Conservation (phyloP, 2,329 filamentous ascomycete genomes). For the Pseudocercospora musae region DNA sequence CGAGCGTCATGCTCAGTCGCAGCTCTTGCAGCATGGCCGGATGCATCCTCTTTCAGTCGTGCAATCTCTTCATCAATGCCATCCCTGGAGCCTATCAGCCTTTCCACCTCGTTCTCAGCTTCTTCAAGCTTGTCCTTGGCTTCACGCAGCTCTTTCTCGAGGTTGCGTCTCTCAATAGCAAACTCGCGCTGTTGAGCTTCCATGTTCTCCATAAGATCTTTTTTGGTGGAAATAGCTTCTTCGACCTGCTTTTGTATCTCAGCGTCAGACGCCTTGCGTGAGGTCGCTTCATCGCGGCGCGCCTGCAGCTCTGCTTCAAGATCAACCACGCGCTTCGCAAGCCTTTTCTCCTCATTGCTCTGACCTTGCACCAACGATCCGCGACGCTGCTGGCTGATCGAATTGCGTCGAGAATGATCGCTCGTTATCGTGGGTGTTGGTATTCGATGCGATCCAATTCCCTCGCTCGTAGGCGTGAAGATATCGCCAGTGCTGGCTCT, state of each 20-base stretch:
- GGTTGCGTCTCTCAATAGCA: constrained; percentile 73
- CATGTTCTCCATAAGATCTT: constrained; percentile 90
- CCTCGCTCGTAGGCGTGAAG: constrained; percentile 32
- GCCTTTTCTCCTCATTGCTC: constrained; percentile 58
- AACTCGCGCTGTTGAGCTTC: constrained; percentile 89
- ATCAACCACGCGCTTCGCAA: constrained; percentile 59
- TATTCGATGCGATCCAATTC: constrained; percentile 21
- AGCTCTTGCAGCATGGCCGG: constrained; percentile 63
- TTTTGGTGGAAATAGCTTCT: constrained; percentile 87
- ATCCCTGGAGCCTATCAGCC: constrained; percentile 76
- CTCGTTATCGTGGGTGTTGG: constrained; percentile 22
- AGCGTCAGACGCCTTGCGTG: constrained; percentile 51
- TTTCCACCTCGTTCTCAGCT: constrained; percentile 85
- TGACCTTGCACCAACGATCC: constrained; percentile 62
- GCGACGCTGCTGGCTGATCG: constrained; percentile 43
- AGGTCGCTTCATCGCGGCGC: constrained; percentile 69
- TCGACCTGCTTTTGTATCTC: constrained; percentile 68
- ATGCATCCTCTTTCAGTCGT: constrained; percentile 50
- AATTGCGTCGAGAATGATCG: constrained; percentile 24
- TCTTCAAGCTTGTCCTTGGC: constrained; percentile 79
- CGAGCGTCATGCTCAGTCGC: constrained; percentile 60
- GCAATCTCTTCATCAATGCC: constrained; percentile 74
- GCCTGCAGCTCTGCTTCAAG: constrained; percentile 75
- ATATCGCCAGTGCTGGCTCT: constrained; percentile 42
- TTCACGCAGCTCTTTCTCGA: constrained; percentile 75